These are phyloP conservation scores for Eucalyptus leucophloia DNA, from an alignment of 345 rosid species.

Conservation along the genomic window DNA sequence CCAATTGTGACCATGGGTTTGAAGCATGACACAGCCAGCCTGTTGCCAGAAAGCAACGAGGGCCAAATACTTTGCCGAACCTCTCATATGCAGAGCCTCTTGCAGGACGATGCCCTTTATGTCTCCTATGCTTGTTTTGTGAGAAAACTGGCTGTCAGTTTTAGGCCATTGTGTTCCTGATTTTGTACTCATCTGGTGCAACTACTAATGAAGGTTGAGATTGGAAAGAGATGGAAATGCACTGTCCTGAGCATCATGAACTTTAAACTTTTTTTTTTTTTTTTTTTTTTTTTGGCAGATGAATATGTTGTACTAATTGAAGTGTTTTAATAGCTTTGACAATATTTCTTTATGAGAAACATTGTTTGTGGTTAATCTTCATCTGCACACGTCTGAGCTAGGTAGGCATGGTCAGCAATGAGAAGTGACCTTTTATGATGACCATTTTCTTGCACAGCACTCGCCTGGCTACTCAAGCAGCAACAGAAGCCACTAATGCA, in stretches of 20 bases:
- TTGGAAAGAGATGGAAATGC: not conserved
- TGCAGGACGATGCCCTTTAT: not conserved
- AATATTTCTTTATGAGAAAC: not conserved
- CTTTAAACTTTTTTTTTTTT: not conserved
- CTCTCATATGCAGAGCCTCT: not conserved
- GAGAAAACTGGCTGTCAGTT: not conserved
- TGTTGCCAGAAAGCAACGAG: not conserved
- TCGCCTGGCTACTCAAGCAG: conserved; percentile 39
- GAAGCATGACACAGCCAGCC: not conserved
- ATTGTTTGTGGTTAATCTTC: not conserved
- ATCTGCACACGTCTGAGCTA: not conserved
- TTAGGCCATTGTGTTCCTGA: not conserved
- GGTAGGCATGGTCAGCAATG: not conserved
- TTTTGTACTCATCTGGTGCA: not conserved
- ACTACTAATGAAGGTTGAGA: not conserved
- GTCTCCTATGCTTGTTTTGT: not conserved
- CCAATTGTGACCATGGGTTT: not conserved
- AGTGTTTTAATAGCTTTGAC: not conserved
- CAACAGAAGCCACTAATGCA: conserved; percentile 23
- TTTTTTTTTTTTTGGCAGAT: not conserved
- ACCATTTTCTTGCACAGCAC: conserved; percentile 26
- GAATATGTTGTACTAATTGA: not conserved
- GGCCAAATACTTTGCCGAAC: not conserved
- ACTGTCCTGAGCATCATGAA: not conserved
- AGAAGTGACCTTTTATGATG: not conserved